phyloP scores from a whole-genome alignment of 805 yeast species.

The Wickerhamomyces bovis region DNA sequence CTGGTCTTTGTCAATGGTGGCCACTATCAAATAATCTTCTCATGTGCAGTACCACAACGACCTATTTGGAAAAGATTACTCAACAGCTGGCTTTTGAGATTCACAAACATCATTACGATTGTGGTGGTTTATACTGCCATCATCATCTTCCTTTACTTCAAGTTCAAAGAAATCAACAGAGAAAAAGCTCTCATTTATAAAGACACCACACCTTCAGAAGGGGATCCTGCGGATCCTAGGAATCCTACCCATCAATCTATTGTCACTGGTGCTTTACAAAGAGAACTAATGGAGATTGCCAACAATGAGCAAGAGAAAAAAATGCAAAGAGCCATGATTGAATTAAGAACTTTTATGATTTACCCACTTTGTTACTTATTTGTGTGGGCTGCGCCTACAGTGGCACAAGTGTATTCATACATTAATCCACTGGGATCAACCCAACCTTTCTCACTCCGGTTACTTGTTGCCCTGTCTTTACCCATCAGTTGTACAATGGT shows the following conservation, averaged over 20 bases:
- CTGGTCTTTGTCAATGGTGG: conserved; percentile 12
- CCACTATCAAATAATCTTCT: conserved; percentile 8
- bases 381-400: conserved; percentile 15
- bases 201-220: neutral
- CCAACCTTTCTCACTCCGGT: conserved; percentile 6
- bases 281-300: conserved; percentile 16
- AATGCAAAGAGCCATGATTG: conserved; percentile 11
- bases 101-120: conserved; percentile 12
- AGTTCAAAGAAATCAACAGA: conserved; percentile 9
- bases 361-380: conserved; percentile 20
- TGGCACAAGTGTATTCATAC: conserved; percentile 13
- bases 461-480: conserved; percentile 57
- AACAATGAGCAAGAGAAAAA: conserved; percentile 5
- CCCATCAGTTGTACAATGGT: conserved; percentile 78
- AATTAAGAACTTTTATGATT: conserved; percentile 15
- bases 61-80: conserved; percentile 20
- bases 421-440: neutral
- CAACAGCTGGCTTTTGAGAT: conserved; percentile 14
- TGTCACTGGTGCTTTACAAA: conserved; percentile 9
- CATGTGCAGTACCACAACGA: conserved; percentile 11
- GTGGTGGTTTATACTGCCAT: conserved; percentile 13
- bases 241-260: neutral
- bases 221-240: neutral
- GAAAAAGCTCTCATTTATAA: conserved; percentile 9
- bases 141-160: conserved; percentile 10